Conservation (phyloP, 2,329 filamentous ascomycete genomes). For the Aureobasidium sp. region DNA sequence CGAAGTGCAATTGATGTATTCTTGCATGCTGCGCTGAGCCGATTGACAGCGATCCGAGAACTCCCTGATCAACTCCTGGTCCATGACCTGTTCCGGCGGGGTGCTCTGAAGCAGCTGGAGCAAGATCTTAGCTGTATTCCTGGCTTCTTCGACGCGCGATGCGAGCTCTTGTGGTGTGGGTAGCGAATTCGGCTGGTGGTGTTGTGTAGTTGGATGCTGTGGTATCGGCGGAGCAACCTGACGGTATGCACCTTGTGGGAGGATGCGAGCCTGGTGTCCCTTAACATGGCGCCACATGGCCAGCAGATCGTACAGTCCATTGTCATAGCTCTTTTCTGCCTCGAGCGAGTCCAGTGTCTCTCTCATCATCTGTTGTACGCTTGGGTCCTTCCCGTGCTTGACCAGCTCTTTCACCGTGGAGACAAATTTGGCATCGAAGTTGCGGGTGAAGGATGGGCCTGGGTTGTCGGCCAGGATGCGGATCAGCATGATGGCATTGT, state of each 20-base stretch:
- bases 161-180: slow-evolving; percentile 71
- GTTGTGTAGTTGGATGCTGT: not conserved
- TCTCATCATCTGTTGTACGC: slow-evolving; percentile 75
- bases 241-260: slow-evolving; percentile 1
- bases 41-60: slow-evolving; percentile 79
- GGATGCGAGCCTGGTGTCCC: slow-evolving; percentile 30
- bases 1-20: slow-evolving; percentile 72
- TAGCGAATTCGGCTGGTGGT: slow-evolving; percentile 33
- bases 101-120: slow-evolving; percentile 86
- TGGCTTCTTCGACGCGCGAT: slow-evolving; percentile 79
- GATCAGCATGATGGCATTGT: slow-evolving; percentile 93
- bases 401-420: slow-evolving; percentile 67
- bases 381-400: slow-evolving; percentile 59
- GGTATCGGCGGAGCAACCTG: not conserved
- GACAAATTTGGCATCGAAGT: slow-evolving; percentile 78
- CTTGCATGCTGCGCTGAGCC: slow-evolving; percentile 73
- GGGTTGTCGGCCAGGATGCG: slow-evolving; percentile 91
- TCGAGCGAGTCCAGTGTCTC: slow-evolving; percentile 79
- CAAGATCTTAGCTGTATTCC: slow-evolving; percentile 84
- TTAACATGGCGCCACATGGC: slow-evolving; percentile 90
- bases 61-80: slow-evolving; percentile 85
- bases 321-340: slow-evolving; percentile 61
- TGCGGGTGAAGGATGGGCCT: slow-evolving; percentile 80
- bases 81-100: slow-evolving; percentile 62
- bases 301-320: slow-evolving; percentile 60